Base-by-base conservation (phyloP, 257 asterid species). In the Przewalskia tangutica region DNA sequence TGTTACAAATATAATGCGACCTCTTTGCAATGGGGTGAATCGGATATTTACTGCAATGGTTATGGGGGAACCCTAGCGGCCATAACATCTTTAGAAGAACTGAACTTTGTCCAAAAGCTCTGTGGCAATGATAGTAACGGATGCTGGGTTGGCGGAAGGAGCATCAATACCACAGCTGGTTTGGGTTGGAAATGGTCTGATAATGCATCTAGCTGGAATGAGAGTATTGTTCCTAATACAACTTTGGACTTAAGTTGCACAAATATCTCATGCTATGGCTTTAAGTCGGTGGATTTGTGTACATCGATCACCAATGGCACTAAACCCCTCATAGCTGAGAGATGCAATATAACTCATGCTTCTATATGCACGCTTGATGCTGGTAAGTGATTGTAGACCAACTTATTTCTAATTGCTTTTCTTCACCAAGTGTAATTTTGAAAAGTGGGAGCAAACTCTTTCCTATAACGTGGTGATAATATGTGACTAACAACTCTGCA, bases 121-220 rank as follows among this genome's bases (percentile, higher is more conserved):
- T 95, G 98, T 77, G 63, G 83, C 86, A 89, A 82, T 82, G 88
- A 76, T 81, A 77, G 87, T 40, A 87, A 75, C 36, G 90, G 92
- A 85, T 95, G 99, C 86, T 95, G 99, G 99, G 87, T 95, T 89
- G 99, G 98, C 16, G 98, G 97, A 67, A 89, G 89, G 86, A 82
- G 79, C 63, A 78, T 66, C 79, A 83, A 89, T 40, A 78, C 58
- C 51, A 73, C 89, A 44, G 79, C 36, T 65, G 79, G 80, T 78
- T 78, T 77, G 63, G 71, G 78, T 71, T 95, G 98, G 97, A 88
- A 82, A 85, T 93, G 99, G 99, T 92, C 98, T 48, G 97, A 90
- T 59, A 87, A 88, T 85, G 80, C 91, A 63, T 87, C 93, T 73
- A 64, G 68, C 81, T 91, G 90, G 95, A 90, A 93, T 84, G 60